These are phyloP conservation scores for Rhizopus delemar DNA, from an alignment of 371 early-diverging fungal species.

Conservation along the genomic window DNA sequence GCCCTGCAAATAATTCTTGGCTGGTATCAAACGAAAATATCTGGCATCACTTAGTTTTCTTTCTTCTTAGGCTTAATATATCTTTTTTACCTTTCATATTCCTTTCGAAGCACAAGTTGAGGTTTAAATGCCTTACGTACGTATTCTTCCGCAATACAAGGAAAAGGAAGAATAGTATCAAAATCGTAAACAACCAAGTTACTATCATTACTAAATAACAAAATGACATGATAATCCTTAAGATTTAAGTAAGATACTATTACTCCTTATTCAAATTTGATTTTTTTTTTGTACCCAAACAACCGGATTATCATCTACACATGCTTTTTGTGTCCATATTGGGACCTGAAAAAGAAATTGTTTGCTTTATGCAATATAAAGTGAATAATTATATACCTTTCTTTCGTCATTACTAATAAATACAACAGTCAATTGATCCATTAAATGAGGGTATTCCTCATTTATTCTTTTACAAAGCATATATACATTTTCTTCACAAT, in stretches of 20 bases:
- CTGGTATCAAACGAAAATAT: conserved; percentile 43
- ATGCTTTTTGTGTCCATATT: conserved; percentile 33
- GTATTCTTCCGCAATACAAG: conserved; percentile 30
- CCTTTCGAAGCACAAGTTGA: conserved; percentile 14
- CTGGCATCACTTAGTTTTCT: conserved; percentile 7
- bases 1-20: conserved; percentile 23
- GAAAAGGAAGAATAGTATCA: conserved; percentile 41
- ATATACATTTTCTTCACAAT: conserved; percentile 54
- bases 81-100: conserved; percentile 27
- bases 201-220: conserved; percentile 7
- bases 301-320: conserved; percentile 25
- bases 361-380: background rate
- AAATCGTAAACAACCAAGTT: conserved; percentile 34
- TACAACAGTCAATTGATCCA: conserved; percentile 31
- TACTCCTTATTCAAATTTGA: background rate
- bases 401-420: conserved; percentile 41
- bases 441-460: conserved; percentile 10
- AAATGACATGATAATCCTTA: conserved; percentile 51
- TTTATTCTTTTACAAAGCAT: conserved; percentile 32
- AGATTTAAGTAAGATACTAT: background rate
- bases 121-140: conserved; percentile 33
- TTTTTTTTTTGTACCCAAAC: conserved; percentile 37
- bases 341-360: conserved; percentile 23
- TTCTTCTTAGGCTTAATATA: background rate
- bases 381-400: conserved; percentile 15